Base-by-base conservation (phyloP, 805 yeast species). In the Metschnikowia borealis region DNA sequence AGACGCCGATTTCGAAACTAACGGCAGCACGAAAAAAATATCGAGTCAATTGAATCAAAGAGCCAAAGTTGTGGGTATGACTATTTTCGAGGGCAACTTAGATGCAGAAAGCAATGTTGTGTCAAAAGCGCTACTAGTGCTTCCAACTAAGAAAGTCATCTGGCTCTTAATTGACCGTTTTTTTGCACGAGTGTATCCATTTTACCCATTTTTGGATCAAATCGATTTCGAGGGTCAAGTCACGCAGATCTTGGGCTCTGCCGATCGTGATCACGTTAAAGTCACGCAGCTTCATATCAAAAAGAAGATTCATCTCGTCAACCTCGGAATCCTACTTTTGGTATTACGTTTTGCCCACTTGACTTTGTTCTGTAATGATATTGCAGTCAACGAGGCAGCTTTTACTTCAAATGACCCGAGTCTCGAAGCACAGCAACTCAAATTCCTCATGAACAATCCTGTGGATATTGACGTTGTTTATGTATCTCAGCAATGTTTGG, bases 111-210 rank as follows among this genome's bases (percentile, higher is more conserved):
- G 52, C 36, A 58, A 57, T 41, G 45, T 65, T n/a, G 38, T 59
- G 14, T 56, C 53, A 18, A 57, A 60, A 29, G 59, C 64, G 17
- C 46, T 47, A 43, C 34, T 51, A 11, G 50, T 62, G 7, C 55
- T 66, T 17, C 72, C 71, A 14, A 53, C 57, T 10, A 53, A 56
- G 21, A 60, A 54, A 42, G 64, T 59, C 14, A 45, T 65, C 14
- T 65, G 70, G 70, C 42, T 55, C 15, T 50, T 67, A 21, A 49
- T 62, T 18, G 62, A 62, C 39, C 56, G 65, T 3, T 68, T 61
- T 41, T 68, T 68, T 61, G 73, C 72, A 10, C 71, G 75, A 33
- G 65, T 85, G 5, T 86, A 86, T 61, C 78, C 87, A 13, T 83
- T 78, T 50, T 71, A 85, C 57, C 91, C 94, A 2, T 82, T 78